A percentile compares a stretch with the other conserved stretches of the same genome.
phyloP scores from a whole-genome alignment of 2,329 filamentous ascomycete species.

The Colletotrichum graminicola region DNA sequence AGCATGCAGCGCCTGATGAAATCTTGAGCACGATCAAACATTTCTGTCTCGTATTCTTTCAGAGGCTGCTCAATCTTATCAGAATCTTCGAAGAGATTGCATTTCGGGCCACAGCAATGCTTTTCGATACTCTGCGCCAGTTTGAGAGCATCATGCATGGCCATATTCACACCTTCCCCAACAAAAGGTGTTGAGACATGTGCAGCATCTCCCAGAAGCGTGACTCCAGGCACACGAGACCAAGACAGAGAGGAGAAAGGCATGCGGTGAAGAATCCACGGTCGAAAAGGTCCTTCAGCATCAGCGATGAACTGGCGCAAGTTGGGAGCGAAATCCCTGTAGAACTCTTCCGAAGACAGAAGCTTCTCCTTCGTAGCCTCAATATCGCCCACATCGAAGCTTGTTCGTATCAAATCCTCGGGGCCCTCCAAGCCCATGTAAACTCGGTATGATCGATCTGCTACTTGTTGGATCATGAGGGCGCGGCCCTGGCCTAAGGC shows the following conservation, averaged over 20 bases:
- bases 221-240: slow-evolving; percentile 15
- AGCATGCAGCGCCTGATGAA: slow-evolving; percentile 6
- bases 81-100: not conserved
- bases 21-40: slow-evolving; percentile 16
- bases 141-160: slow-evolving; percentile 26
- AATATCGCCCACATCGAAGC: not conserved
- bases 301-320: slow-evolving; percentile 5
- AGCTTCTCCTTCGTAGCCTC: slow-evolving; percentile 9
- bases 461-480: slow-evolving; percentile 11
- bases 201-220: slow-evolving; percentile 28
- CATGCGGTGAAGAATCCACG: slow-evolving; percentile 28
- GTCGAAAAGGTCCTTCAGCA: slow-evolving; percentile 18
- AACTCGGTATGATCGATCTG: slow-evolving; percentile 17
- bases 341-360: not conserved
- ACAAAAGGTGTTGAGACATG: slow-evolving; percentile 30
- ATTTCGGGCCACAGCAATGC: not conserved
- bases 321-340: slow-evolving; percentile 4
- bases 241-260: slow-evolving; percentile 13
- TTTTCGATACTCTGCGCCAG: slow-evolving; percentile 13
- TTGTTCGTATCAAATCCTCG: not conserved
- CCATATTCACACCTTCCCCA: slow-evolving; percentile 29
- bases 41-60: slow-evolving; percentile 24
- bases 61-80: slow-evolving; percentile 5
- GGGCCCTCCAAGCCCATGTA: slow-evolving; percentile 21
- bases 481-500: slow-evolving; percentile 2